A percentile compares a stretch with the other conserved stretches of the same genome.
Evolutionary conservation across 352 stramenopile species (phyloP).

Genomic region (Phytophthora tubulina): DNA sequence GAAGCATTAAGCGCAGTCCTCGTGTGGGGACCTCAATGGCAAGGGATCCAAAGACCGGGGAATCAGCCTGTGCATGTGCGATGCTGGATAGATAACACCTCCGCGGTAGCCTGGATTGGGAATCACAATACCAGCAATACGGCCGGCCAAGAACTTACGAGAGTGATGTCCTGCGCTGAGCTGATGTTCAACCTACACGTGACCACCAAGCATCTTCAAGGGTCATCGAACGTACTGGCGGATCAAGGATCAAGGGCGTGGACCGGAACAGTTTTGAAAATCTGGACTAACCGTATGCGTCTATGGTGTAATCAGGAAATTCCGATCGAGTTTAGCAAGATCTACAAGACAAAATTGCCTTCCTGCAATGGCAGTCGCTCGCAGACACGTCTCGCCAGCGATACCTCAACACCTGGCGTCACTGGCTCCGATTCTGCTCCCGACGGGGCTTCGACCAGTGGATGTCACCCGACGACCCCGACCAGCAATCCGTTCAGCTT

Average conservation of each 20-base stretch:
- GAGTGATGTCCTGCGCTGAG: conserved; percentile 4
- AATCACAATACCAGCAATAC: background rate
- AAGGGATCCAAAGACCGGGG: background rate
- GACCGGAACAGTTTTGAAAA: background rate
- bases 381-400: conserved; percentile 10
- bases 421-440: conserved; percentile 15
- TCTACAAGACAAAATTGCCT: conserved; percentile 12
- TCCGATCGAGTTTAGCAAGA: conserved; percentile 12
- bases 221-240: conserved; percentile 1
- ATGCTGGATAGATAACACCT: conserved; percentile 22
- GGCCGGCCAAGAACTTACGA: conserved; percentile 4
- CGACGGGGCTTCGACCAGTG: background rate
- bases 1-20: conserved; percentile 11
- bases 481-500: conserved; percentile 18
- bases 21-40: conserved; percentile 3
- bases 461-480: background rate
- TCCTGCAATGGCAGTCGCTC: conserved; percentile 16
- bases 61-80: conserved; percentile 3
- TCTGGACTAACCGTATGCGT: conserved; percentile 25
- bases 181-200: conserved; percentile 11
- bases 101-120: conserved; percentile 11
- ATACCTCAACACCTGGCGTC: conserved; percentile 15
- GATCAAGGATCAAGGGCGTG: conserved; percentile 19
- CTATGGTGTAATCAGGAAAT: conserved; percentile 19
- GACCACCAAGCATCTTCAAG: conserved; percentile 1